These are phyloP conservation scores for Termitomyces titanicus DNA, from an alignment of 768 basidiomycete genomes.

Conservation along the genomic window DNA sequence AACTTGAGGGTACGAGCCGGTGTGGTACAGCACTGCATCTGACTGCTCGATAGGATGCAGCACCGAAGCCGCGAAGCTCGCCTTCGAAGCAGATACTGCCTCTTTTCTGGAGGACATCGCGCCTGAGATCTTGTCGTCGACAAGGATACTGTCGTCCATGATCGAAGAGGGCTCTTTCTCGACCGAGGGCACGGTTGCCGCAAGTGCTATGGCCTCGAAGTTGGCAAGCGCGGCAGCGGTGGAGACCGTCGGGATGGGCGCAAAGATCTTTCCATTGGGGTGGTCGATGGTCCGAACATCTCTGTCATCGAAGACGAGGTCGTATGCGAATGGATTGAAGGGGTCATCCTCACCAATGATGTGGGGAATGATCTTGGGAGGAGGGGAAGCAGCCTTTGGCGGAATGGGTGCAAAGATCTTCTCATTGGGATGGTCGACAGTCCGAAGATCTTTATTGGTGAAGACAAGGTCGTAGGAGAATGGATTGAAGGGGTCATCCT, in stretches of 20 bases:
- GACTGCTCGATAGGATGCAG: no score
- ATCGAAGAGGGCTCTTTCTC: not conserved
- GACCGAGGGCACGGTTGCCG: not conserved
- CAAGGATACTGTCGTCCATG: no score
- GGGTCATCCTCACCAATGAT: not conserved
- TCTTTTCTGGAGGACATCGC: not conserved
- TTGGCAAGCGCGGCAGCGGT: not conserved
- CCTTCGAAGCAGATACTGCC: not conserved
- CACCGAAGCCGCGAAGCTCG: no score
- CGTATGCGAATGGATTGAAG: constrained; percentile 1
- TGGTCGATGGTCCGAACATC: not conserved
- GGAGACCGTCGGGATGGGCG: constrained; percentile 3
- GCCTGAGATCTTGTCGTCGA: no score
- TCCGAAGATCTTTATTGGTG: not conserved
- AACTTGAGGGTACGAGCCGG: not conserved
- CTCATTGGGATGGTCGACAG: no score
- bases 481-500: not conserved
- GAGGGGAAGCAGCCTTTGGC: no score
- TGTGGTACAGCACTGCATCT: not conserved
- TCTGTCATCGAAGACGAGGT: not conserved
- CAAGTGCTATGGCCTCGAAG: constrained; percentile 2
- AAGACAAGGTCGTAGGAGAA: not conserved
- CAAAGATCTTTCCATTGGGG: not conserved
- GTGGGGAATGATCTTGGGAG: not conserved
- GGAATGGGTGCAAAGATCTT: no score